Base-by-base conservation (phyloP, 2,329 filamentous ascomycete genomes). In the Hirsutella minnesotensis region DNA sequence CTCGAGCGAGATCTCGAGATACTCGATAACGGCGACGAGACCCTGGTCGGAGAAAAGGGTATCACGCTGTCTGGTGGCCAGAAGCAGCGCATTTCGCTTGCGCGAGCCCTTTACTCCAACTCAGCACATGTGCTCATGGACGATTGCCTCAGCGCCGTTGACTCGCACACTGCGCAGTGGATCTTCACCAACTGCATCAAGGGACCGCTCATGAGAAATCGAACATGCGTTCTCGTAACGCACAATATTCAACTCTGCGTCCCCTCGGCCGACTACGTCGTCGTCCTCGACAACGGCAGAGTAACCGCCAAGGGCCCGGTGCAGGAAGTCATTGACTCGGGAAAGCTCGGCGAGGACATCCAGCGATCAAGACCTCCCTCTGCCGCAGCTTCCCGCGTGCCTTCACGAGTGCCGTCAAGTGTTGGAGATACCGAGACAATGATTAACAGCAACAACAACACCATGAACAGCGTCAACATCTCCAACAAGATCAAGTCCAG, bases 81-180 rank as follows among this genome's bases (percentile, higher is more conserved):
- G 64, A 96, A 96, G 65, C 92, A 98, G 63, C 82, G 92, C 45
- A 96, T 98, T 41, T 95, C 90, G 13, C 74, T 98, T 37, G 92
- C 92, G n/a, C 81, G 92, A 51, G 92, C 92, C 1, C 73, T 98
- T n/a, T 98, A 98, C 64, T 95, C 87, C 50, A 90, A 87, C 62
- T 94, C 89, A 5, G 83, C 82, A 42, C 90, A 96, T 60, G 67
- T 98, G 15, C 74, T 98, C 10, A 73, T 98, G 40, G 92, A 98
- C 56, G 92, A 98, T 61, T 95, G 94, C 49, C 73, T 98, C 36
- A 95, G 89, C 57, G 92, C 92, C 22, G 92, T 98, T 29, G 92
- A 98, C 61, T 94, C 92, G 3, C 92, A 98, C 55, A 96, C 92
- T 0, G 89, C 89, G 2, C 94, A 95, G 61, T 95, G 94, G 82